Conservation (phyloP, 2,329 filamentous ascomycete species). For the Tolypocladium tundrense region DNA sequence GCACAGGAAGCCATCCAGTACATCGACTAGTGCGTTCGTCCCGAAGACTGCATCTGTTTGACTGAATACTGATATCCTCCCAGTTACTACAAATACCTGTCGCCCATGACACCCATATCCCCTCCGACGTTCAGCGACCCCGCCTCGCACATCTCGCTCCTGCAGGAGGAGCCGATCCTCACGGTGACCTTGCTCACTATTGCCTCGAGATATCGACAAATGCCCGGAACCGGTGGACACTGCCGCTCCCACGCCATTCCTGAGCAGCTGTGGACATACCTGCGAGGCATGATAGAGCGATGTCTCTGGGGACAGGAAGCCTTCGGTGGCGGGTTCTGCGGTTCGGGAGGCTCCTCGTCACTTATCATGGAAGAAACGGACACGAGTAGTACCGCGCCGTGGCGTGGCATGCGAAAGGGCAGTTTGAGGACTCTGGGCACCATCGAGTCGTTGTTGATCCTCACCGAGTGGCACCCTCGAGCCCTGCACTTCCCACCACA, state of each 20-base stretch:
- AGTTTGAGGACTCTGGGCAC: conserved; percentile 85
- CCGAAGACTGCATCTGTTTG: not conserved
- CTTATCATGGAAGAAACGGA: conserved; percentile 41
- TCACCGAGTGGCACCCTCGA: conserved; percentile 95
- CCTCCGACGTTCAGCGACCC: conserved; percentile 81
- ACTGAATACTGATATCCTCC: not conserved
- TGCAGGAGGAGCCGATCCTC: conserved; percentile 87
- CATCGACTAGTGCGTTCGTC: conserved; percentile 65
- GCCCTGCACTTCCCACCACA: conserved; percentile 88
- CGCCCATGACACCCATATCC: conserved; percentile 86
- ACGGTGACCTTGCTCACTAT: conserved; percentile 87
- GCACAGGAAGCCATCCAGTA: conserved; percentile 88
- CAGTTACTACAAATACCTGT: conserved; percentile 84
- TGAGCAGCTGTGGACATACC: conserved; percentile 88
- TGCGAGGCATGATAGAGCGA: conserved; percentile 89
- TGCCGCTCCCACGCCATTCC: conserved; percentile 88
- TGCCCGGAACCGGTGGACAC: conserved; percentile 68
- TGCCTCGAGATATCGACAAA: conserved; percentile 73
- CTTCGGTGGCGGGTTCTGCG: conserved; percentile 80
- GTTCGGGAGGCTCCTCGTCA: conserved; percentile 44
- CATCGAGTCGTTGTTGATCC: conserved; percentile 83
- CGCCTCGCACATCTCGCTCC: conserved; percentile 65
- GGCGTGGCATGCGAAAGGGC: conserved; percentile 61
- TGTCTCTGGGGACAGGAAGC: conserved; percentile 95
- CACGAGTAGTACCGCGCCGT: conserved; percentile 58